These are phyloP conservation scores for Eryngium alpinum DNA, from an alignment of 140 eudicot species.

Conservation along the genomic window DNA sequence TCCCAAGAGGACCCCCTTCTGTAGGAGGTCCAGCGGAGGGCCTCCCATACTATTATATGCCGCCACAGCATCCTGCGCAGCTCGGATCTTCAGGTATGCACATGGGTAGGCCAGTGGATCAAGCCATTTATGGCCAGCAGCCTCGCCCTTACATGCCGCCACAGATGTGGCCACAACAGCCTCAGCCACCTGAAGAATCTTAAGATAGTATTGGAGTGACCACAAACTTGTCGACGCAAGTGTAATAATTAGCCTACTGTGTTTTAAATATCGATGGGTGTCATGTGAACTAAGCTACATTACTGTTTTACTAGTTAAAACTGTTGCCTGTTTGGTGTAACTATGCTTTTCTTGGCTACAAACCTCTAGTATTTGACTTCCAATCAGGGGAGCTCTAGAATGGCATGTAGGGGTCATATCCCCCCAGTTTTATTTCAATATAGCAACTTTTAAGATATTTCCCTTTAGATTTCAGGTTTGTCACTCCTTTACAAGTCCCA, in stretches of 20 bases:
- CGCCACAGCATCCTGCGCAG: constrained; percentile 29
- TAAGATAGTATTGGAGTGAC: constrained; percentile 4
- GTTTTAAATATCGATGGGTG: neutral
- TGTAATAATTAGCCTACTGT: constrained; percentile 1
- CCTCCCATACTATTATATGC: constrained; percentile 17
- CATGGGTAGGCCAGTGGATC: constrained; percentile 39
- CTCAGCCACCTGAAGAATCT: constrained; percentile 34
- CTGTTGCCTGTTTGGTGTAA: neutral
- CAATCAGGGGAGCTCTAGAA: too few relatives aligned
- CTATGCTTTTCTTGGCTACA: too few relatives aligned
- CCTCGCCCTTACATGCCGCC: constrained; percentile 39
- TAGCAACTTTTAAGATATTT: too few relatives aligned
- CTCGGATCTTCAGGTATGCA: constrained; percentile 38
- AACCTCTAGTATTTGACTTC: too few relatives aligned
- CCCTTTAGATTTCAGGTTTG: constrained; percentile 10
- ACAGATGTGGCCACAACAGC: constrained; percentile 47
- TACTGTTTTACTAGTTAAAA: neutral
- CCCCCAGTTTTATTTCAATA: too few relatives aligned
- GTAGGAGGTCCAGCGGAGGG: constrained; percentile 25
- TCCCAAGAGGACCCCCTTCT: constrained; percentile 30
- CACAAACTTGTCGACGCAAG: neutral
- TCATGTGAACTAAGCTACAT: neutral
- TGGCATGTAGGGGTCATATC: too few relatives aligned
- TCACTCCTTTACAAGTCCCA: neutral
- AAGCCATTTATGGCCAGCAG: constrained; percentile 37